Percentiles rank a stretch among this genome's conserved stretches.
Evolutionary conservation across 768 basidiomycete genomes (phyloP).

Genomic region (Stropharia rugosoannulata): DNA sequence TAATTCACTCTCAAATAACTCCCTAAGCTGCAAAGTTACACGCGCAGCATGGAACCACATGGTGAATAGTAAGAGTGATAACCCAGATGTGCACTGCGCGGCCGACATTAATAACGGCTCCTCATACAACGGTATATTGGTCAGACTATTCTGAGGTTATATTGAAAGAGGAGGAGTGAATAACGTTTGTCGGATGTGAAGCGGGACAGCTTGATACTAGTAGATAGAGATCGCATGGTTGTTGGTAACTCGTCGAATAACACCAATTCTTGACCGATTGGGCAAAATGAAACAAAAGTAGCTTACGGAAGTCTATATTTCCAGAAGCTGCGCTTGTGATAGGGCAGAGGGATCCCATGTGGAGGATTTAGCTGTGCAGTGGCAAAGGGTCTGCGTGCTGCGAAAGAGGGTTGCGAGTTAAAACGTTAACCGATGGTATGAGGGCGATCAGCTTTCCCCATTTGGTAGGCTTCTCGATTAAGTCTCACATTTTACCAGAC

Average conservation of each 20-base stretch:
- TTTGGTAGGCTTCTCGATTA: conserved; percentile 15
- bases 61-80: background rate
- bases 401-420: no score
- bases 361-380: no score
- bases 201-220: no score
- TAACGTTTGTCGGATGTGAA: background rate
- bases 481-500: conserved; percentile 14
- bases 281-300: no score
- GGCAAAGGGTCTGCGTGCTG: no score
- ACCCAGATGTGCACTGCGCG: background rate
- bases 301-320: no score
- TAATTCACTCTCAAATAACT: background rate
- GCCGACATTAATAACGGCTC: background rate
- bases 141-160: background rate
- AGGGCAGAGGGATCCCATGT: no score
- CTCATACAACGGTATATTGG: background rate
- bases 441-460: background rate
- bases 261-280: no score
- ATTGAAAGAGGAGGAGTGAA: background rate
- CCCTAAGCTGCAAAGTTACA: background rate
- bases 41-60: background rate
- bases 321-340: no score
- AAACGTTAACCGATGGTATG: background rate
- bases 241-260: no score
- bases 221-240: no score